Evolutionary conservation across 805 yeast genomes (phyloP).

Genomic region (Schizosaccharomyces octosporus): DNA sequence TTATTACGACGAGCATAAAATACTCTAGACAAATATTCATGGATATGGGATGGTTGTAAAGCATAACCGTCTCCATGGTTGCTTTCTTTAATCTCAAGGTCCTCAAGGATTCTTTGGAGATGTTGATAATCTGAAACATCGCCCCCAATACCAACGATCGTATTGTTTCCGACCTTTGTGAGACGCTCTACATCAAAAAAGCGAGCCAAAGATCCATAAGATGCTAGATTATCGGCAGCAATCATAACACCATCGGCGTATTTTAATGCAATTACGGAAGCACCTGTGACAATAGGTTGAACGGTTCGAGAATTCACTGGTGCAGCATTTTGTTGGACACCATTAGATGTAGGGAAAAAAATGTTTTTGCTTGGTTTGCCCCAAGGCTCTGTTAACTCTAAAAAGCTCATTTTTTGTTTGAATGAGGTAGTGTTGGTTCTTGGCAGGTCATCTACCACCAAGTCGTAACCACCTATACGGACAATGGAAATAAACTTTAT

Average conservation of each 20-base stretch:
- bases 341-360: not conserved
- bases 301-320: conserved; percentile 41
- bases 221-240: conserved; percentile 82
- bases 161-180: conserved; percentile 56
- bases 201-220: conserved; percentile 81
- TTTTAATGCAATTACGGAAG: conserved; percentile 80
- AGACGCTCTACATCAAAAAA: conserved; percentile 69
- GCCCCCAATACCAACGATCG: conserved; percentile 83
- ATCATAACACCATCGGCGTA: conserved; percentile 72
- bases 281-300: conserved; percentile 87
- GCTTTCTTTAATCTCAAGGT: conserved; percentile 50
- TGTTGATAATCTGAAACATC: conserved; percentile 87
- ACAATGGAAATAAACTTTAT: no score
- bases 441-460: not conserved
- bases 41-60: conserved; percentile 66
- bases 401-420: not conserved
- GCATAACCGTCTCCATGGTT: conserved; percentile 50
- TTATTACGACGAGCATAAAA: conserved; percentile 72
- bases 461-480: not conserved
- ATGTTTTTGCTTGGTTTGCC: not conserved
- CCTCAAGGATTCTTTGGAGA: conserved; percentile 46
- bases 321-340: not conserved
- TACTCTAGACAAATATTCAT: conserved; percentile 63
- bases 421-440: not conserved
- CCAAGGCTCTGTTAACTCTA: not conserved